Evolutionary conservation across 768 basidiomycete genomes (phyloP), one percentile per base, ranked within the genome.

Genomic region (Panus rudis): DNA sequence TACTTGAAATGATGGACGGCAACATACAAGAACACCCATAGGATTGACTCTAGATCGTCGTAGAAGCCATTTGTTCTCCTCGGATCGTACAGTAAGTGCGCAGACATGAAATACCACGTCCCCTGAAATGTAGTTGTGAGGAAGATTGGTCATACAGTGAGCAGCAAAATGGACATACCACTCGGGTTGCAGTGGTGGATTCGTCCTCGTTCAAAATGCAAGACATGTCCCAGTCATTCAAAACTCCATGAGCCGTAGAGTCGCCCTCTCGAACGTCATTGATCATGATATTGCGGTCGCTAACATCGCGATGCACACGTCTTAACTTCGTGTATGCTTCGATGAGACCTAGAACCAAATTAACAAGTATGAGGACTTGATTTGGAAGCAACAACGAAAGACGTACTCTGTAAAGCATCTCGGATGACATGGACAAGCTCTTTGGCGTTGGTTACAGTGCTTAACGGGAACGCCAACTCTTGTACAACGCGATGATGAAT

Each of bases 191-290:
- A 22, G 14, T 4, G 3, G 12, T 19, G 14, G 5, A 33, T 24
- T 24, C 37, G 30, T 21, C n/a, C 21, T 35, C 16, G n/a, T 6
- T 8, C n/a, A 30, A 20, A 35, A 8, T 14, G 21, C 8, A 6
- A 17, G 6, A 16, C n/a, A n/a, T n/a, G 30, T 50, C 48, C 48
- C 48, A 50, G 35, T 50, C 48, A 26, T 49, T 49, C 16, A 49
- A 35, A 25, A 49, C 31, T 2, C 43, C 48, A 6, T 37, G 12
- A 6, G 37, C 43, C 6, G 38, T 19, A 2, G 37, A 43, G n/a
- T 35, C 10, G 28, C 48, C n/a, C n/a, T n/a, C 43, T 16, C 41
- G 13, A 14, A 14, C 19, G 4, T 19, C 24, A 30, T 19, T 16
- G 4, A 45, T 16, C 43, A 45, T 45, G 25, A 45, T 30, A 20